A percentile compares a stretch with the other conserved stretches of the same genome.
Conservation (phyloP, 2,329 filamentous ascomycete species). For the Teratosphaeria destructans region DNA sequence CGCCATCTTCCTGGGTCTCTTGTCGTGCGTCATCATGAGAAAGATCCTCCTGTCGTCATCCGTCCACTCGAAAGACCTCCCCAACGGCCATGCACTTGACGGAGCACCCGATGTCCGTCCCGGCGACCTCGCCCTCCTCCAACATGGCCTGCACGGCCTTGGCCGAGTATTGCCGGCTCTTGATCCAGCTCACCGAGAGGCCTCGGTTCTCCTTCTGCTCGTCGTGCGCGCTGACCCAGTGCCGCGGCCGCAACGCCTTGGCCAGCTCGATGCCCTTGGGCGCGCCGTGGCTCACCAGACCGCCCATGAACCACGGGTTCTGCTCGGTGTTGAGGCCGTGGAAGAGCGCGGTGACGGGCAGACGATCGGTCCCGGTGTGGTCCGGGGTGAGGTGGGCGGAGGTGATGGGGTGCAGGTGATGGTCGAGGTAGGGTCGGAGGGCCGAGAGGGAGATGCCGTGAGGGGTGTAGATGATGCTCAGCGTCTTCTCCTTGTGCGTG, state of each 20-base stretch:
- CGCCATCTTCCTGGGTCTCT: neutral
- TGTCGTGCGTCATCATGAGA: neutral
- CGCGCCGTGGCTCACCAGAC: constrained; percentile 47
- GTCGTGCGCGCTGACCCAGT: constrained; percentile 55
- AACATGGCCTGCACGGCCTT: constrained; percentile 37
- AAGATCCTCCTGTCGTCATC: neutral
- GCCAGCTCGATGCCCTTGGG: constrained; percentile 50
- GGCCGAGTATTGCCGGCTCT: constrained; percentile 34
- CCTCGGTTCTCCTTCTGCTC: constrained; percentile 48
- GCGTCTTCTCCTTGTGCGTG: constrained; percentile 24
- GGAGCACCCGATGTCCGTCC: neutral
- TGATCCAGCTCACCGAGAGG: constrained; percentile 41
- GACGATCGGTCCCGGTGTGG: neutral
- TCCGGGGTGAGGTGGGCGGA: constrained; percentile 32
- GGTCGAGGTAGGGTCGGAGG: constrained; percentile 46
- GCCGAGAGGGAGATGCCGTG: constrained; percentile 49
- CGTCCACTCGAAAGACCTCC: constrained; percentile 3
- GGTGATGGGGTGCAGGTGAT: constrained; percentile 43
- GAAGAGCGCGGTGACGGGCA: constrained; percentile 51
- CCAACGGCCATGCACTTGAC: neutral
- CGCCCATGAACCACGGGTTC: constrained; percentile 53
- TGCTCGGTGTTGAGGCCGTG: constrained; percentile 52
- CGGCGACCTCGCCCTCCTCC: constrained; percentile 8
- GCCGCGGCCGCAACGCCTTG: constrained; percentile 40
- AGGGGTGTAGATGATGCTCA: constrained; percentile 55